Percentiles rank a stretch among this genome's conserved stretches.
These are phyloP conservation scores for Aspergillus ellipticus DNA, from an alignment of 495 filamentous ascomycete species.

Conservation along the genomic window DNA sequence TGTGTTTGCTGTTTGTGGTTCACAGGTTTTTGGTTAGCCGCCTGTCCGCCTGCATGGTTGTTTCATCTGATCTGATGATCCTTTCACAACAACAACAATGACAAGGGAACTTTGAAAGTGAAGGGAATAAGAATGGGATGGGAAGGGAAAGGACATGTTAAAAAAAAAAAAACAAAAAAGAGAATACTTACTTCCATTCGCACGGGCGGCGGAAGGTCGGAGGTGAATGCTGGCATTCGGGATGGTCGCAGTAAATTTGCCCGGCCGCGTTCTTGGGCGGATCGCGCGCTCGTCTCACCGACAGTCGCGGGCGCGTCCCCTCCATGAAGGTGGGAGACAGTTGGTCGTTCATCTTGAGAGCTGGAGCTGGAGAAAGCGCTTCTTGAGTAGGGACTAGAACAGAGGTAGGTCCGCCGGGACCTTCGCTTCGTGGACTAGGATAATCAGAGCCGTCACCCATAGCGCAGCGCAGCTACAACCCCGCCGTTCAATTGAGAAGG, in stretches of 20 bases:
- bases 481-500: slow-evolving; percentile 33
- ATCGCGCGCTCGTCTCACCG: slow-evolving; percentile 49
- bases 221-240: slow-evolving; percentile 51
- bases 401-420: slow-evolving; percentile 36
- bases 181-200: slow-evolving; percentile 78
- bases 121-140: too few species aligned
- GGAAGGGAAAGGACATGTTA: too few species aligned
- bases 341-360: slow-evolving; percentile 43
- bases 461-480: slow-evolving; percentile 24
- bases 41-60: slow-evolving; percentile 2
- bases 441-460: slow-evolving; percentile 53
- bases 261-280: slow-evolving; percentile 63
- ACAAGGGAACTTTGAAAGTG: too few species aligned
- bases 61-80: too few species aligned
- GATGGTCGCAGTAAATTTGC: slow-evolving; percentile 65
- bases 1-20: slow-evolving; percentile 70
- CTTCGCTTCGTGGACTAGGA: slow-evolving; percentile 51
- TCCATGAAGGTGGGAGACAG: slow-evolving; percentile 36
- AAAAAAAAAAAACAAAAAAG: too few species aligned
- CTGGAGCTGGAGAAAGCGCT: slow-evolving; percentile 22
- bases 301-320: slow-evolving; percentile 42
- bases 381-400: slow-evolving; percentile 40
- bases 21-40: slow-evolving; percentile 22
- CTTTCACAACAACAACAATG: too few species aligned
- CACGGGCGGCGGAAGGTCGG: slow-evolving; percentile 75